These are phyloP conservation scores for Colletotrichum sp. DNA, from an alignment of 2,329 filamentous ascomycete species.

Conservation along the genomic window DNA sequence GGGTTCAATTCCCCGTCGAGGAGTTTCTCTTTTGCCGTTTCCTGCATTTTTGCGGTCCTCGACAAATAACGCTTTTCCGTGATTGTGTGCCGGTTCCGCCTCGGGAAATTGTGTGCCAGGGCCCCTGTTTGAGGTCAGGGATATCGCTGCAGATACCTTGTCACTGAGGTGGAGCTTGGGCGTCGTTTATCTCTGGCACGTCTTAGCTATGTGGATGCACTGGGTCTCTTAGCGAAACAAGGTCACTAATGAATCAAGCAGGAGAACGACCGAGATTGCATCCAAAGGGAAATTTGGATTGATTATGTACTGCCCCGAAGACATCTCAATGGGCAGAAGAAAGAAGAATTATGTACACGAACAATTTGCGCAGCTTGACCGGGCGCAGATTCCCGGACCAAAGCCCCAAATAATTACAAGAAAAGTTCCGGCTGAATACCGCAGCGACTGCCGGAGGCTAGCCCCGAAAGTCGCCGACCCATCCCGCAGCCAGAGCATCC, in stretches of 20 bases:
- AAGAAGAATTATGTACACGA: conserved; percentile 11
- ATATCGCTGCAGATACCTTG: not conserved
- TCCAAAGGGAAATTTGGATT: not conserved
- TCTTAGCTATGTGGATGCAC: not conserved
- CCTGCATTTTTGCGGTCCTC: not conserved
- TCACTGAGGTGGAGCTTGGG: not conserved
- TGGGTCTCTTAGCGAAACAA: not conserved
- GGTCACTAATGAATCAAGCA: not conserved
- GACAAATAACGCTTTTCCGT: not conserved
- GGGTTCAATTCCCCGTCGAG: conserved; percentile 21
- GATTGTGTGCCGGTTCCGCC: not conserved
- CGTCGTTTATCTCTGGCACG: not conserved
- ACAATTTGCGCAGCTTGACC: not conserved
- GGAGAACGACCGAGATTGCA: not conserved
- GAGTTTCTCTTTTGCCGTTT: not conserved
- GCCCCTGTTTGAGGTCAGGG: not conserved
- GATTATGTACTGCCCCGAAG: not conserved
- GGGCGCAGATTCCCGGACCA: not conserved
- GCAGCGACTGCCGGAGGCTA: not conserved
- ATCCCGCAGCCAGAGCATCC: not conserved
- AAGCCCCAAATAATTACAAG: not conserved
- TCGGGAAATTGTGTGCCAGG: not conserved
- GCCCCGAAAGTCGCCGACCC: not conserved
- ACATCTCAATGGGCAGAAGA: not conserved
- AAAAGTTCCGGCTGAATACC: not conserved